phyloP scores from a whole-genome alignment of 306 rosid species.

The Quercus wislizeni region DNA sequence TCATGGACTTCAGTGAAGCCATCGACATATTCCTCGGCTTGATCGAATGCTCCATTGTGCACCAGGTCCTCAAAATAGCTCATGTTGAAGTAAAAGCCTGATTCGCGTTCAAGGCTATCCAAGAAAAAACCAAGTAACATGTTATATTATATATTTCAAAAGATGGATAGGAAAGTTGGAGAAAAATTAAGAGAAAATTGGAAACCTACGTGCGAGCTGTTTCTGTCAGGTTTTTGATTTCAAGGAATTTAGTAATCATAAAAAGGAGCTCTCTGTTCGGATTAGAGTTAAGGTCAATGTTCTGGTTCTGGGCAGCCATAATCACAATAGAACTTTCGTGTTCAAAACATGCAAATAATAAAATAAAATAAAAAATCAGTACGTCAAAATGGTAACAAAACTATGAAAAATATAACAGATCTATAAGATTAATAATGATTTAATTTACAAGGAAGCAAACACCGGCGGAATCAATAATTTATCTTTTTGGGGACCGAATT shows the following conservation, averaged over 20 bases:
- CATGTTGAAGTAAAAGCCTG: slow-evolving; percentile 1
- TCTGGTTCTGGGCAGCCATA: too few relatives aligned
- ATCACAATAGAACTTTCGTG: too few relatives aligned
- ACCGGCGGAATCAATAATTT: too few relatives aligned
- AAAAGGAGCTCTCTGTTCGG: not conserved
- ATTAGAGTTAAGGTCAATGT: too few relatives aligned
- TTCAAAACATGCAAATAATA: too few relatives aligned
- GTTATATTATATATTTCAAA: too few relatives aligned
- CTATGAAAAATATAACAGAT: too few relatives aligned
- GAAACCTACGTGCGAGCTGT: slow-evolving; percentile 17
- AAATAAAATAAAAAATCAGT: too few relatives aligned
- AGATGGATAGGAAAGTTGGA: not conserved
- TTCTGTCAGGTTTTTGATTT: not conserved
- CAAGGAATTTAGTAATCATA: slow-evolving; percentile 3
- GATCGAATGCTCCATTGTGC: not conserved
- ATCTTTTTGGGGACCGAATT: too few relatives aligned
- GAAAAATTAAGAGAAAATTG: not conserved
- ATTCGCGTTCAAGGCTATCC: slow-evolving; percentile 15
- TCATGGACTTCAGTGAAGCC: slow-evolving; percentile 24
- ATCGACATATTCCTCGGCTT: slow-evolving; percentile 6
- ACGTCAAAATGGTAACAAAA: too few relatives aligned
- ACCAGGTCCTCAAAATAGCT: slow-evolving; percentile 3
- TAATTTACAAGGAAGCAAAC: too few relatives aligned
- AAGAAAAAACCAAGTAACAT: not conserved
- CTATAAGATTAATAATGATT: too few relatives aligned